Percentiles rank a stretch among this genome's conserved stretches.
phyloP scores from a whole-genome alignment of 192 early-diverging fungal genomes.

The Backusella macrospora region DNA sequence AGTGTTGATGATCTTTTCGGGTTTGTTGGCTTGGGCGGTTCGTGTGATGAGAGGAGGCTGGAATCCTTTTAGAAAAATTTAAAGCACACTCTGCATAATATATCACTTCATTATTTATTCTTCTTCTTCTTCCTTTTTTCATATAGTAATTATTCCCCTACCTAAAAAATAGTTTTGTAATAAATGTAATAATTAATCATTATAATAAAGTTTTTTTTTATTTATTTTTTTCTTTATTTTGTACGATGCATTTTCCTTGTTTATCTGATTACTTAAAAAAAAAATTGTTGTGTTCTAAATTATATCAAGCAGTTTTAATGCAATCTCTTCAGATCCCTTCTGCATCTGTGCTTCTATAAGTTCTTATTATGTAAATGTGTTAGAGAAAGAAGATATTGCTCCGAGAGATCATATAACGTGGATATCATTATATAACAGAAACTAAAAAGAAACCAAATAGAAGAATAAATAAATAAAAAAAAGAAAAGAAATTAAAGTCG shows the following conservation, averaged over 20 bases:
- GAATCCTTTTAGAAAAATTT: slow-evolving; percentile 18
- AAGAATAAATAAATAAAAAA: background rate
- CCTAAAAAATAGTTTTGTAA: background rate
- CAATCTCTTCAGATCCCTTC: background rate
- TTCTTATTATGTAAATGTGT: background rate
- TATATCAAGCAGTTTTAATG: slow-evolving; percentile 8
- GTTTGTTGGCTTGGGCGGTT: slow-evolving; percentile 19
- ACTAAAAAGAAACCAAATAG: too few relatives aligned
- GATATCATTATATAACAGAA: too few relatives aligned
- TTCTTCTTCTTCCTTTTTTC: background rate
- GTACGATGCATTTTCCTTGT: too few relatives aligned
- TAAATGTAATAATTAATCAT: background rate
- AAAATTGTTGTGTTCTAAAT: background rate
- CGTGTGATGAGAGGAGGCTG: slow-evolving; percentile 29
- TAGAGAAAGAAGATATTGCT: too few relatives aligned
- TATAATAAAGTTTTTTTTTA: background rate
- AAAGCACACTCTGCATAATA: background rate
- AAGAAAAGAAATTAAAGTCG: background rate
- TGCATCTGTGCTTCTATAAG: background rate
- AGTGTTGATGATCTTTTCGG: slow-evolving; percentile 17
- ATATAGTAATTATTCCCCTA: background rate
- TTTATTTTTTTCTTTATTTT: too few relatives aligned
- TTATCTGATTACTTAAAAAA: too few relatives aligned
- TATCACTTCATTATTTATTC: background rate
- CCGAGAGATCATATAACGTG: too few relatives aligned